Conservation (phyloP, 768 basidiomycete species). For the Sarcodon aspratus region DNA sequence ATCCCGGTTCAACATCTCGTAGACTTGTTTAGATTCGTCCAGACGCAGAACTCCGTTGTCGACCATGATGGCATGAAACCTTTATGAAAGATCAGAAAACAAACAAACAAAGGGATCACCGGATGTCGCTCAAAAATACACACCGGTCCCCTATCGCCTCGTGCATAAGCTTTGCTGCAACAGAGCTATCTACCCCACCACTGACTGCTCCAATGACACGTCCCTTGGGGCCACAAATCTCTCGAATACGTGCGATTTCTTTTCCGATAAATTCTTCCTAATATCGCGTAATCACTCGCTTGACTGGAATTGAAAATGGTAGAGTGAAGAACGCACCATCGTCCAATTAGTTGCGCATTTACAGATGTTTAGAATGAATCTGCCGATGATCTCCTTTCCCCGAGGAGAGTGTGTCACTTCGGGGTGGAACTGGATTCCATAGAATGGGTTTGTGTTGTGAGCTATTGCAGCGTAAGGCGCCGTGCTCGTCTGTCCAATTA, state of each 20-base stretch:
- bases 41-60: constrained; percentile 94
- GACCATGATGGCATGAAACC: constrained; percentile 99
- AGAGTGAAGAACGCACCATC: constrained; percentile 45
- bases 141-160: constrained; percentile 97
- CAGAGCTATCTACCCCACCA: constrained; percentile 96
- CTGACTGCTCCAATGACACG: constrained; percentile 97
- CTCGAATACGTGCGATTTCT: constrained; percentile 86
- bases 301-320: too few species aligned
- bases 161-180: constrained; percentile 98
- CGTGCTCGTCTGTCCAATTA: constrained; percentile 76
- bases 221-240: constrained; percentile 88
- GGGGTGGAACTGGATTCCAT: constrained; percentile 97
- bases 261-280: constrained; percentile 97
- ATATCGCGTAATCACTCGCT: background rate
- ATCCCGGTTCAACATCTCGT: constrained; percentile 87
- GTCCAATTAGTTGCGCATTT: constrained; percentile 80
- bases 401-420: constrained; percentile 92
- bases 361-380: constrained; percentile 81
- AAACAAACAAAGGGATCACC: constrained; percentile 1
- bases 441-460: constrained; percentile 80
- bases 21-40: constrained; percentile 84
- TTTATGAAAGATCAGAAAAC: constrained; percentile 17
- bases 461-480: constrained; percentile 93
- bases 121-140: constrained; percentile 5
- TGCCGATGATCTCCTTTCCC: constrained; percentile 82